Evolutionary conservation across 2,329 filamentous ascomycete species (phyloP), one percentile per base, ranked within the genome.

Genomic region (Diaporthe destruens): DNA sequence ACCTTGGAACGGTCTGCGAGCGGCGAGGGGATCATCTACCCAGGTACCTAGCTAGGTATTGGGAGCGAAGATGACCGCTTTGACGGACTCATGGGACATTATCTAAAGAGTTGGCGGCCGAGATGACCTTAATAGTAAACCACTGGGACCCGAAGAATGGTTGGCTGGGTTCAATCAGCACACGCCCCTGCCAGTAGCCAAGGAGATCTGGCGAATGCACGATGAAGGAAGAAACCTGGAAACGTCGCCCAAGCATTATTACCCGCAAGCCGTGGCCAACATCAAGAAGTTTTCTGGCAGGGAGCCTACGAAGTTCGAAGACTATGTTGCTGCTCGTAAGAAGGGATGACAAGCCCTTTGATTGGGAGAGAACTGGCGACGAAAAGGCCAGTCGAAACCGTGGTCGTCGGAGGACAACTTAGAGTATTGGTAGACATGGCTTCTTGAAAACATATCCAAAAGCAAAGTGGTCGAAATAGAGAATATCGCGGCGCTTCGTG

Each of bases 51-150:
- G 29, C 29, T 29, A 3, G 29, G 29, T 86, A 14, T 80, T 79
- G 65, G 84, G 84, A 2, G 82, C 83, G 0, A 67, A 84, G 56
- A 49, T 81, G 14, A 47, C 82, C 25, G 77, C 81, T 0, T 74
- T 77, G 23, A 57, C 75, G 9, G 80, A 84, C 3, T 76, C 72
- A 16, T 71, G 81, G 34, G 75, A 71, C 1, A 76, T 75, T 0
- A 77, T 84, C 51, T 79, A 76, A 6, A 77, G 78, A 25, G 76
- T 76, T 12, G 54, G 83, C 6, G 81, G 80, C 14, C 63, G 69
- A 6, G 80, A 80, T 42, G 76, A 82, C 6, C 39, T 76, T 18
- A 72, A 72, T 25, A 44, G 76, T 12, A 75, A 18, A 12, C 69
- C 71, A 1, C 34, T 73, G 16, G 39, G 11, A 32, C 66, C 72